phyloP scores from a whole-genome alignment of 2,329 filamentous ascomycete genomes.

The Magnaporthales sp. region DNA sequence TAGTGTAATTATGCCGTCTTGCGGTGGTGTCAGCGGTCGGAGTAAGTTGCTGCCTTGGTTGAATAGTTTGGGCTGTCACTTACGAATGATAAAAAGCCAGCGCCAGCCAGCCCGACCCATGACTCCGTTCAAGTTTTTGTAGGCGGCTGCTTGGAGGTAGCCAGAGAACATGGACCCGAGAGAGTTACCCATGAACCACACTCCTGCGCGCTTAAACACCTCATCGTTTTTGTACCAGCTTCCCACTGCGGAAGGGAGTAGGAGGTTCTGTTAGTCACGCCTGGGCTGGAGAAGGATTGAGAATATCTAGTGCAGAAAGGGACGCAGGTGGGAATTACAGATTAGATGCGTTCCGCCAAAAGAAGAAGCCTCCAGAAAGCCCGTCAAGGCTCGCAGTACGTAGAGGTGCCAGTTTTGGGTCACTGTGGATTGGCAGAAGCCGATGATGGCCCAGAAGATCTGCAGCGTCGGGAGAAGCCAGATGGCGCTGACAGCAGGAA shows the following conservation, averaged over 20 bases:
- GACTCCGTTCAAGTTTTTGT: slow-evolving; percentile 36
- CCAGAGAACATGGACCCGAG: slow-evolving; percentile 34
- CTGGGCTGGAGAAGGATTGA: no score
- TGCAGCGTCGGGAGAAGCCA: slow-evolving; percentile 3
- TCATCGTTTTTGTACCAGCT: slow-evolving; percentile 14
- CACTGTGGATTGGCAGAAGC: slow-evolving; percentile 6
- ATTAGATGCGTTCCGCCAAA: slow-evolving; percentile 6
- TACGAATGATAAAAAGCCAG: slow-evolving; percentile 39
- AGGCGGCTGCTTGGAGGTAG: slow-evolving; percentile 40
- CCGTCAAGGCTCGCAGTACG: slow-evolving; percentile 1
- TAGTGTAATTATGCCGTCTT: slow-evolving; percentile 17
- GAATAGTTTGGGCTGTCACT: neutral
- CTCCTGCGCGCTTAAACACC: slow-evolving; percentile 10
- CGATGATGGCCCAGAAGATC: slow-evolving; percentile 5
- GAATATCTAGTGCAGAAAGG: no score
- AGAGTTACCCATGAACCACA: slow-evolving; percentile 15
- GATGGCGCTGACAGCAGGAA: neutral
- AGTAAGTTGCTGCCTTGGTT: neutral
- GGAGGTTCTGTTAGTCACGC: neutral
- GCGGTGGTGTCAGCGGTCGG: neutral
- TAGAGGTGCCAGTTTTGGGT: slow-evolving; percentile 6
- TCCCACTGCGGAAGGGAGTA: neutral
- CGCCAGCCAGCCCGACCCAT: slow-evolving; percentile 35
- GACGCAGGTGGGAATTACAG: no score
- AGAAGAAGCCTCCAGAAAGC: slow-evolving; percentile 5